Percentiles rank a stretch among this genome's conserved stretches.
Conservation (phyloP, 306 rosid genomes). For the Cucumis melo region DNA sequence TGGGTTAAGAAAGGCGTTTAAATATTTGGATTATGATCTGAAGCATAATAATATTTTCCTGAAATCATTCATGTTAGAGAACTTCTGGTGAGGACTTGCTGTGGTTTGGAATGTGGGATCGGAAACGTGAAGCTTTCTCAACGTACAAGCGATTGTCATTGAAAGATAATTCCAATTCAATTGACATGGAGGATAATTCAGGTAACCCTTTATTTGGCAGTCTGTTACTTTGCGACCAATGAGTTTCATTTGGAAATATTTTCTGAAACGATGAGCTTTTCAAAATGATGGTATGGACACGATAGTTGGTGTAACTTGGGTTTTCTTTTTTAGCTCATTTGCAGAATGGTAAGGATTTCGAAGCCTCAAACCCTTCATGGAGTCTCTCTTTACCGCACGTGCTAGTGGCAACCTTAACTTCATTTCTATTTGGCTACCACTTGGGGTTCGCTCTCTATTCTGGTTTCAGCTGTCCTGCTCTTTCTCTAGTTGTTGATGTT, state of each 20-base stretch:
- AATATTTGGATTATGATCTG: background rate
- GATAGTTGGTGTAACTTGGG: conserved; percentile 17
- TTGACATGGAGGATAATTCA: conserved; percentile 55
- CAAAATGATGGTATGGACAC: background rate
- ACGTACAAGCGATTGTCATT: conserved; percentile 71
- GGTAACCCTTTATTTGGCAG: conserved; percentile 26
- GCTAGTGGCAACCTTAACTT: conserved; percentile 56
- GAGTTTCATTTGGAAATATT: background rate
- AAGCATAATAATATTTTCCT: background rate
- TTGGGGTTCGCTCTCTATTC: conserved; percentile 54
- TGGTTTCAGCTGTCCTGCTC: background rate
- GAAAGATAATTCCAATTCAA: conserved; percentile 31
- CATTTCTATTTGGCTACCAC: conserved; percentile 92
- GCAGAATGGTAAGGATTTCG: conserved; percentile 28
- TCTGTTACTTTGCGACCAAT: background rate
- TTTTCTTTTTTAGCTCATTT: conserved; percentile 33
- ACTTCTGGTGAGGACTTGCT: conserved; percentile 15
- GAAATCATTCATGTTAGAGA: conserved; percentile 12
- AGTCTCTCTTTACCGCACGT: conserved; percentile 78
- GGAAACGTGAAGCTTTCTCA: conserved; percentile 41
- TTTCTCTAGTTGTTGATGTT: background rate
- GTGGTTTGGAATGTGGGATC: conserved; percentile 50
- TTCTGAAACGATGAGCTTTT: background rate
- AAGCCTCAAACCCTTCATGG: conserved; percentile 71
- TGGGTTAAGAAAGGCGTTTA: background rate